phyloP scores from a whole-genome alignment of 305 asterid genomes.

The Solanum chacoense region DNA sequence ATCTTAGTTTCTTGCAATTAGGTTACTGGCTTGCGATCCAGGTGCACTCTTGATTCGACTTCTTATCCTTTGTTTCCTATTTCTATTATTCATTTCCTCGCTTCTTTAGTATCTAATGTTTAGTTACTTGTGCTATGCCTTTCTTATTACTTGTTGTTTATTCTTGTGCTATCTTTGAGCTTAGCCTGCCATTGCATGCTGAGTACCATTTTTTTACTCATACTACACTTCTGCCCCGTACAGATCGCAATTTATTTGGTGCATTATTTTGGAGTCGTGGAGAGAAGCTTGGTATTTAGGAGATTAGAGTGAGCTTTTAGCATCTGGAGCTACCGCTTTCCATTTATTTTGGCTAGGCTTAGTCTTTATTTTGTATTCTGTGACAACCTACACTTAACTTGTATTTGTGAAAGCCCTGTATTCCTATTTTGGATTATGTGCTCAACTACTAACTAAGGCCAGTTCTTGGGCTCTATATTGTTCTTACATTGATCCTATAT shows the following conservation, averaged over 20 bases:
- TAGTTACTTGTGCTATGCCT: background rate
- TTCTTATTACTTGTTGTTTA: background rate
- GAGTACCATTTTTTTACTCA: background rate
- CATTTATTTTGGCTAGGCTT: background rate
- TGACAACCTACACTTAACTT: background rate
- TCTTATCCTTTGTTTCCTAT: background rate
- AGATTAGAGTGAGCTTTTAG: background rate
- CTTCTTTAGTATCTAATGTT: background rate
- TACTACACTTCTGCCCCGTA: background rate
- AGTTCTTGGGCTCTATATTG: background rate
- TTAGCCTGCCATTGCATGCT: background rate
- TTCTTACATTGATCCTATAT: no score
- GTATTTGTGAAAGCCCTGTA: background rate
- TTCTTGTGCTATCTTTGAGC: background rate
- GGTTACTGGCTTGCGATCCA: background rate
- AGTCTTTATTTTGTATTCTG: background rate
- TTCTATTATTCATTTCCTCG: no score
- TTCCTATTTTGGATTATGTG: background rate
- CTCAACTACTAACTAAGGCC: background rate
- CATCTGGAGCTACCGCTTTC: background rate
- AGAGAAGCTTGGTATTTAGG: background rate
- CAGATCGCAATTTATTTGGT: no score
- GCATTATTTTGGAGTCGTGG: background rate
- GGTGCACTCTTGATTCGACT: background rate
- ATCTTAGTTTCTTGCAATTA: no score